Evolutionary conservation across 176 grass and related monocot species (phyloP), one percentile per base, ranked within the genome.

Genomic region (Eremochloa ophiuroides): DNA sequence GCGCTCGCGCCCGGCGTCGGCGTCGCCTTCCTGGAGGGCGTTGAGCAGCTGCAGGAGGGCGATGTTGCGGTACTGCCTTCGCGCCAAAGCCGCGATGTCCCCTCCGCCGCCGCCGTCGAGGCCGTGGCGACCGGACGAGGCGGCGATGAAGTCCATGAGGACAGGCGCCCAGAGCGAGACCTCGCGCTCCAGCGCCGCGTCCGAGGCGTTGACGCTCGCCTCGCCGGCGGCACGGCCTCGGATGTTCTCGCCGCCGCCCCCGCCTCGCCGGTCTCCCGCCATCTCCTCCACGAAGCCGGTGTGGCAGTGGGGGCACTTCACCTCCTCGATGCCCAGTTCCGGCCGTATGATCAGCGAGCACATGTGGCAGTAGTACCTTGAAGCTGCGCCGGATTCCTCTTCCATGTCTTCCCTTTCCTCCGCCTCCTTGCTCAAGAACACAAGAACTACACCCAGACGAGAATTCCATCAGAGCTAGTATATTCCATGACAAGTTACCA

Each of bases 281-380:
- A 94, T 91, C 77, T 94, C 87, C 64, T 98, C 95, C 46, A 98
- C 84, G 73, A 98, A 98, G 46, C 95, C 92, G 50, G 76, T 85
- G 76, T 87, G 79, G 81, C 95, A 98, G 70, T 70, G 84, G 56
- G 92, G 95, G 92, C 95, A 98, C 87, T 92, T 83, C 22, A 98
- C 85, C 22, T 90, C 87, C 34, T 67, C 77, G 31, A 76, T 67
- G 51, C 75, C 86, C 85, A 87, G 67, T 76, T 91, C 66, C 2
- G 95, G 92, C 61, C 83, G 63, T 47, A 98, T 85, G 30, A 89
- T 80, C 33, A 83, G 84, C 17, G 87, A 90, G 84, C 95, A 94
- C 84, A 84, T 82, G 83, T 98, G 92, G 83, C 90, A 98, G 69
- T 81, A 98, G 78, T 93, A 98, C 31, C 78, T 87, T 12, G 68